phyloP scores from a whole-genome alignment of 805 yeast species.

The Yarrowia keelungensis region DNA sequence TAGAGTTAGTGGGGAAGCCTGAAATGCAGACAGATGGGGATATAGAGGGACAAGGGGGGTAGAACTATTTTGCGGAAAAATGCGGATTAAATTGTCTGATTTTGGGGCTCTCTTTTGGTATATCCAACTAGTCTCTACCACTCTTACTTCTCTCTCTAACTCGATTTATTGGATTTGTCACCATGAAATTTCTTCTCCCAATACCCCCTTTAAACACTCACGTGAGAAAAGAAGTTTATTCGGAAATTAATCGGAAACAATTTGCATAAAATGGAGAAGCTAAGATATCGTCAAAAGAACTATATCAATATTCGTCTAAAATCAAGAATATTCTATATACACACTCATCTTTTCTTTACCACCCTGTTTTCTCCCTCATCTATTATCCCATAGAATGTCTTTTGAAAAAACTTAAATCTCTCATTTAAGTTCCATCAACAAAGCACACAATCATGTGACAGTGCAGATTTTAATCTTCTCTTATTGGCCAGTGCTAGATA shows the following conservation, averaged over 20 bases:
- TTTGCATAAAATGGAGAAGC: background rate
- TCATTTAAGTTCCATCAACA: slow-evolving; percentile 13
- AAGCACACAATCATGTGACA: slow-evolving; percentile 36
- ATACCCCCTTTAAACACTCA: slow-evolving; percentile 23
- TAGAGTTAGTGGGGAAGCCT: slow-evolving; percentile 16
- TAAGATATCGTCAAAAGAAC: background rate
- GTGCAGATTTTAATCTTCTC: slow-evolving; percentile 33
- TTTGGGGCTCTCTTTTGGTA: no score
- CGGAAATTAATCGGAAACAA: background rate
- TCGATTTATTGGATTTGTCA: no score
- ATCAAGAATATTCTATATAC: background rate
- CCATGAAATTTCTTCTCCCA: slow-evolving; percentile 8
- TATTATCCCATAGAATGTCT: no score
- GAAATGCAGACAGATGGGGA: background rate
- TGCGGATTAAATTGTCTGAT: no score
- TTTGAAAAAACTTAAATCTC: background rate
- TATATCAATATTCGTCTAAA: background rate
- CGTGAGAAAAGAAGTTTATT: slow-evolving; percentile 2
- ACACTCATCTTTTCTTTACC: no score
- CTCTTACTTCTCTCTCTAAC: no score
- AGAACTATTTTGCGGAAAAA: no score
- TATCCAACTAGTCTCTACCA: no score
- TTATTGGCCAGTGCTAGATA: slow-evolving; percentile 38
- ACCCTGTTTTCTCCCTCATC: no score
- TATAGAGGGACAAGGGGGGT: no score